phyloP scores from a whole-genome alignment of 2,329 filamentous ascomycete species.

The Stachybotrys chlorohalonatus region DNA sequence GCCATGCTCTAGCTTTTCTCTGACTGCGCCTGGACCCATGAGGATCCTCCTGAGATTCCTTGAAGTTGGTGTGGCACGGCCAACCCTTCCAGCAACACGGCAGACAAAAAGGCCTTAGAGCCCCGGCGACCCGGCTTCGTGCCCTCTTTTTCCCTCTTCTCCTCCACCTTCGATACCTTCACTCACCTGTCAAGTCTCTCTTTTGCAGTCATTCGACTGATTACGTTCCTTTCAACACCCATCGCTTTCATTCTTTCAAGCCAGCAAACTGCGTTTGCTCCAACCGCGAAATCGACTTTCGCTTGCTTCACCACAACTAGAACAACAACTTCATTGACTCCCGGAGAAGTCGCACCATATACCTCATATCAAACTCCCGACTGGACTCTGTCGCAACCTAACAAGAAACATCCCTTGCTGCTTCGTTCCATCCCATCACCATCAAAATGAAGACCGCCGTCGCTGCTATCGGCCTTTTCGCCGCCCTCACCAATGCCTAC shows the following conservation, averaged over 20 bases:
- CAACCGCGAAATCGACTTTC: constrained; percentile 22
- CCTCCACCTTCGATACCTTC: constrained; percentile 6
- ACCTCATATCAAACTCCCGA: no score
- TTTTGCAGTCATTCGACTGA: constrained; percentile 17
- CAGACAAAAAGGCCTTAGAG: constrained; percentile 5
- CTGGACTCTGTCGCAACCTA: constrained; percentile 2
- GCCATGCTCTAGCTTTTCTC: neutral
- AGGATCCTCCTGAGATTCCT: neutral
- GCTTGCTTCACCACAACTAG: constrained; percentile 6
- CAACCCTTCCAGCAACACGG: neutral
- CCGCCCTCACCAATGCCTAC: constrained; percentile 33
- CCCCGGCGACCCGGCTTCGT: constrained; percentile 4
- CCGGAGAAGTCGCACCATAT: neutral
- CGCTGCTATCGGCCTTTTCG: constrained; percentile 34
- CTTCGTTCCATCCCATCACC: neutral
- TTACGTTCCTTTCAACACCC: constrained; percentile 17
- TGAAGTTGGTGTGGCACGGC: neutral
- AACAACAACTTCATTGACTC: neutral
- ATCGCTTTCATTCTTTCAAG: constrained; percentile 12
- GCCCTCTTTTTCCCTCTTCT: constrained; percentile 2
- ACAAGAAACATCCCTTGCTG: constrained; percentile 3
- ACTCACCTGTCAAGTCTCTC: constrained; percentile 9
- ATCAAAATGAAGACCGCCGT: constrained; percentile 39
- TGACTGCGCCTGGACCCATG: neutral
- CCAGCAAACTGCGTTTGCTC: constrained; percentile 20